These are phyloP conservation scores for Blastobotrys attinorum DNA, from an alignment of 805 yeast genomes.

Conservation along the genomic window DNA sequence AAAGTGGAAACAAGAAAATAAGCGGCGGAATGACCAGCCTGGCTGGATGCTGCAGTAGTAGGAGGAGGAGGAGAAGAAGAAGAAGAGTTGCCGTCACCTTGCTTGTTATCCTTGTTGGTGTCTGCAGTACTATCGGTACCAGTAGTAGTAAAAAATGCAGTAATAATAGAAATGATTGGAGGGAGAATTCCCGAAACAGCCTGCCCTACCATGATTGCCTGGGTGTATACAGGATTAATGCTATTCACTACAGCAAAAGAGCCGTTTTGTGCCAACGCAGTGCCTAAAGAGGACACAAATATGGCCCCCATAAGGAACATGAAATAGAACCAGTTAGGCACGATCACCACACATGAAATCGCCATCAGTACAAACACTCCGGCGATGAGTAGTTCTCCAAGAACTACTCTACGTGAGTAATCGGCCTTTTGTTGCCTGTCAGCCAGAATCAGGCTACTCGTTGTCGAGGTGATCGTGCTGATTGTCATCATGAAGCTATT, in stretches of 20 bases:
- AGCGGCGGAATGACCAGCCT: conserved; percentile 16
- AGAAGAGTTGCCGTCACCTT: not conserved
- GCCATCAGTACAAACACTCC: conserved; percentile 52
- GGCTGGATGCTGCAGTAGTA: too few species aligned
- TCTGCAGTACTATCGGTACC: not conserved
- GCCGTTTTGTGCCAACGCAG: conserved; percentile 83
- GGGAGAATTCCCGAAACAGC: conserved; percentile 93
- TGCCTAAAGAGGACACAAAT: conserved; percentile 59
- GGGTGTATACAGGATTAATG: conserved; percentile 69
- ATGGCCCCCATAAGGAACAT: conserved; percentile 54
- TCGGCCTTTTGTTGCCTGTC: conserved; percentile 55
- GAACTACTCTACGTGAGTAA: conserved; percentile 46
- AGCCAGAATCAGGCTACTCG: conserved; percentile 53
- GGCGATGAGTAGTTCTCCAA: conserved; percentile 55
- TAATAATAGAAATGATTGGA: conserved; percentile 50
- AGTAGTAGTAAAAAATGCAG: conserved; percentile 4
- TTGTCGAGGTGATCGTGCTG: conserved; percentile 61
- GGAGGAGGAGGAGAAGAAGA: too few species aligned
- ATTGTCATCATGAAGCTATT: conserved; percentile 85
- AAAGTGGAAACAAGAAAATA: conserved; percentile 48
- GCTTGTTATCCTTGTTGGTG: too few species aligned
- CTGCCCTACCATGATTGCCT: conserved; percentile 91
- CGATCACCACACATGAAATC: conserved; percentile 31
- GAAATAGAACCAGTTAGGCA: conserved; percentile 28
- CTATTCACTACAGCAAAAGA: conserved; percentile 79